Evolutionary conservation across 495 filamentous ascomycete species (phyloP).

Genomic region (Aspergillus olivimuriae): DNA sequence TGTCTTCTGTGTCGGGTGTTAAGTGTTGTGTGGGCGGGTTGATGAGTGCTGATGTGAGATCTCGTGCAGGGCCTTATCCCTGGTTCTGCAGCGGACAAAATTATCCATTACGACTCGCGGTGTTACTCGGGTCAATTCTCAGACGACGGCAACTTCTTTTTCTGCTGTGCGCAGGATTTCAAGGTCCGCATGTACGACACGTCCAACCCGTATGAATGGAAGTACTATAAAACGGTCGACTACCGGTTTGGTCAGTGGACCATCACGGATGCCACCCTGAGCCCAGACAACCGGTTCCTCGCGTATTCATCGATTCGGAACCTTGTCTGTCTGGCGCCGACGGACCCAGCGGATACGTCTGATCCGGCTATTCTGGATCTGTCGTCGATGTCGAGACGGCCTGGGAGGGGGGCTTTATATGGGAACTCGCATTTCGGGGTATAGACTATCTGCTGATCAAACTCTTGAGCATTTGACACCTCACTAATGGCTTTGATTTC

Average conservation of each 20-base stretch:
- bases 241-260: conserved; percentile 92
- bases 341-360: conserved; percentile 70
- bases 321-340: conserved; percentile 77
- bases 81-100: conserved; percentile 69
- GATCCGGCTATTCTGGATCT: conserved; percentile 76
- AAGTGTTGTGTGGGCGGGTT: conserved; percentile 5
- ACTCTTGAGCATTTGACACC: too few species aligned
- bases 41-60: too few species aligned
- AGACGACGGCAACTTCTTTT: conserved; percentile 96
- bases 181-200: conserved; percentile 96
- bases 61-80: conserved; percentile 59
- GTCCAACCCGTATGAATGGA: conserved; percentile 91
- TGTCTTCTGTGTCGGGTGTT: not conserved
- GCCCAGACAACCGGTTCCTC: conserved; percentile 85
- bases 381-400: conserved; percentile 36
- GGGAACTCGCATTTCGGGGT: conserved; percentile 47
- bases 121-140: conserved; percentile 97
- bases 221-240: conserved; percentile 85
- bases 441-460: too few species aligned
- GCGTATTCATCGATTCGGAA: conserved; percentile 83
- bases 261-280: conserved; percentile 87
- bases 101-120: conserved; percentile 77
- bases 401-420: conserved; percentile 30
- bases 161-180: conserved; percentile 90
- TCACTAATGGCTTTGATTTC: conserved; percentile 21